phyloP scores from a whole-genome alignment of 257 asterid genomes.

The Ilex asprella region DNA sequence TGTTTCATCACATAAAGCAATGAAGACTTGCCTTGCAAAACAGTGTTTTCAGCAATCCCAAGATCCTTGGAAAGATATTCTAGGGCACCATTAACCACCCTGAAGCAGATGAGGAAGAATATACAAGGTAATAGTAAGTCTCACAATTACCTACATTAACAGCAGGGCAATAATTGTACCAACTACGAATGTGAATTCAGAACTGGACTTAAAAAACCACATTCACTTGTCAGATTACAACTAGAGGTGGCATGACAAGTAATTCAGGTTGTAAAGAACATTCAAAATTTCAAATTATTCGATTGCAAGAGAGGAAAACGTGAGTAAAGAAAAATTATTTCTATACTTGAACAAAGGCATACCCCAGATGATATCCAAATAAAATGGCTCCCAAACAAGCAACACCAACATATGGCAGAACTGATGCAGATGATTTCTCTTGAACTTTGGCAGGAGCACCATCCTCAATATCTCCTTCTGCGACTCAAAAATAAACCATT shows the following conservation, averaged over 20 bases:
- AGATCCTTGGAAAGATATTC: slow-evolving; percentile 90
- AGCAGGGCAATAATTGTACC: not conserved
- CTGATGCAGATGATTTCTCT: slow-evolving; percentile 65
- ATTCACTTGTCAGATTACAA: not conserved
- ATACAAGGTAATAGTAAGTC: not conserved
- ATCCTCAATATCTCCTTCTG: slow-evolving; percentile 73
- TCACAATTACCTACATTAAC: not conserved
- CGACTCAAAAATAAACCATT: slow-evolving; percentile 8
- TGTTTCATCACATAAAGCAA: not conserved
- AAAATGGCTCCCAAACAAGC: slow-evolving; percentile 86
- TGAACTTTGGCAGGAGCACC: slow-evolving; percentile 40
- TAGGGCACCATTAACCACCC: slow-evolving; percentile 95
- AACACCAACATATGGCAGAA: slow-evolving; percentile 86
- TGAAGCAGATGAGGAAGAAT: slow-evolving; percentile 26
- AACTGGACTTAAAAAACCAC: not conserved
- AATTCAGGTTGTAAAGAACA: not conserved
- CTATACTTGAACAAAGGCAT: slow-evolving; percentile 13
- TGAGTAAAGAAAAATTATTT: not conserved
- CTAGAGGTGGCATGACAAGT: not conserved
- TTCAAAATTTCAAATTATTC: not conserved
- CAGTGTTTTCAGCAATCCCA: slow-evolving; percentile 69
- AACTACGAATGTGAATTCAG: not conserved
- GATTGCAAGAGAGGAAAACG: too few species aligned
- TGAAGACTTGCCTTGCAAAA: slow-evolving; percentile 61
- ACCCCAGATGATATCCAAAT: slow-evolving; percentile 98